Conservation (phyloP, 192 early-diverging fungal genomes). For the Coemansia reversa region DNA sequence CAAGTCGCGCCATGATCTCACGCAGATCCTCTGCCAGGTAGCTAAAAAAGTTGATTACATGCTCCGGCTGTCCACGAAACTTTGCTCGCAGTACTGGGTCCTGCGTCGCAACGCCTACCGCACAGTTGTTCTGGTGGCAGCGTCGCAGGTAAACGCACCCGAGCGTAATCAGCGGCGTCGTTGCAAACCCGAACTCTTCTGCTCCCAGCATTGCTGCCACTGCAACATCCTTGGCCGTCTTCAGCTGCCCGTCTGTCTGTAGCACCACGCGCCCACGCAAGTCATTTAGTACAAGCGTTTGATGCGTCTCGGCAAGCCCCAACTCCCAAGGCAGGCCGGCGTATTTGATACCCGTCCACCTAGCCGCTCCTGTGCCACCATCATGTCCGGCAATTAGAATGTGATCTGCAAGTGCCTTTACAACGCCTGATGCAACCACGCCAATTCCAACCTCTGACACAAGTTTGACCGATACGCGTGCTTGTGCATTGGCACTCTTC, state of each 20-base stretch:
- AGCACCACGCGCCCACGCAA: slow-evolving; percentile 93
- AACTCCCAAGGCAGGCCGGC: slow-evolving; percentile 99
- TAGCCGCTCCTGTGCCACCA: slow-evolving; percentile 96
- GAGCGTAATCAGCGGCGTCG: slow-evolving; percentile 94
- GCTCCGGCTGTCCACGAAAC: slow-evolving; percentile 93
- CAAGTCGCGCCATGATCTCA: slow-evolving; percentile 90
- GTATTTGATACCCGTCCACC: slow-evolving; percentile 98
- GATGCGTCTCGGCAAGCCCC: slow-evolving; percentile 98
- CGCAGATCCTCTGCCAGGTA: slow-evolving; percentile 95
- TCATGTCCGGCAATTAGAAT: slow-evolving; percentile 95
- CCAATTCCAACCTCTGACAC: slow-evolving; percentile 98
- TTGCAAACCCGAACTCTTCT: slow-evolving; percentile 99
- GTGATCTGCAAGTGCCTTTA: slow-evolving; percentile 96
- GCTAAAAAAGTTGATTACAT: slow-evolving; percentile 98
- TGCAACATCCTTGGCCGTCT: slow-evolving; percentile 95
- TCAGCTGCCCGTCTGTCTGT: slow-evolving; percentile 98
- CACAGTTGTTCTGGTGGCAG: slow-evolving; percentile 89
- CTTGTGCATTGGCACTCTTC: slow-evolving; percentile 86
- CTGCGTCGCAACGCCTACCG: slow-evolving; percentile 97
- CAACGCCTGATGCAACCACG: slow-evolving; percentile 95
- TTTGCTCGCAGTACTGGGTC: slow-evolving; percentile 90
- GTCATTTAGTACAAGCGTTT: slow-evolving; percentile 96
- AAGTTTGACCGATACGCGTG: slow-evolving; percentile 96
- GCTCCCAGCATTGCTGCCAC: slow-evolving; percentile 97
- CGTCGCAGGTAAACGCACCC: slow-evolving; percentile 97